These are phyloP conservation scores for Lichtheimia corymbifera DNA, from an alignment of 371 early-diverging fungal species.

Conservation along the genomic window DNA sequence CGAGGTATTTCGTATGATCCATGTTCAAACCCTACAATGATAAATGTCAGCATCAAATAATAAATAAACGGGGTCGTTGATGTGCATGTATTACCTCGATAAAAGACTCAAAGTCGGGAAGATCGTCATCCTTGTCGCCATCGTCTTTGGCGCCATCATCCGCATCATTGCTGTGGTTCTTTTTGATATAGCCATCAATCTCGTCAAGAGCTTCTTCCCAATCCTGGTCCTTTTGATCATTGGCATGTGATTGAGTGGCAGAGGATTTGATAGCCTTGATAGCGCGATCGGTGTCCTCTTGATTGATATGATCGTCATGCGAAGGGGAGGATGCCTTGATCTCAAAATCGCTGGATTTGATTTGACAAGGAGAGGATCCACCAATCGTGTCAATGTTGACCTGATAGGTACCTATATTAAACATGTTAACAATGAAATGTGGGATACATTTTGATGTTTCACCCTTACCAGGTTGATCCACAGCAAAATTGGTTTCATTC, in stretches of 20 bases:
- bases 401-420: slow-evolving; percentile 16
- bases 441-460: too few species aligned
- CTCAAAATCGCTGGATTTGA: slow-evolving; percentile 26
- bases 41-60: background rate
- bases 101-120: background rate
- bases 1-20: slow-evolving; percentile 28
- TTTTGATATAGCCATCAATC: slow-evolving; percentile 5
- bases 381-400: slow-evolving; percentile 22
- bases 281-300: background rate
- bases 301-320: background rate
- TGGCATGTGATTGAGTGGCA: background rate
- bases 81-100: slow-evolving; percentile 3
- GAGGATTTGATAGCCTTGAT: background rate
- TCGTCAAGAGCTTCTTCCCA: slow-evolving; percentile 4
- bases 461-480: slow-evolving; percentile 7
- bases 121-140: background rate
- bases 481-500: slow-evolving; percentile 19
- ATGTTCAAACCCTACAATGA: slow-evolving; percentile 2
- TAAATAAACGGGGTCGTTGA: too few species aligned
- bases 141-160: background rate
- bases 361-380: slow-evolving; percentile 18
- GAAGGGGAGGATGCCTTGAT: slow-evolving; percentile 10
- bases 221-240: background rate
- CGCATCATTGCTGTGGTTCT: slow-evolving; percentile 1
- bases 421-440: background rate